These are phyloP conservation scores for Fusarium compactum DNA, from an alignment of 2,329 filamentous ascomycete species.

Conservation along the genomic window DNA sequence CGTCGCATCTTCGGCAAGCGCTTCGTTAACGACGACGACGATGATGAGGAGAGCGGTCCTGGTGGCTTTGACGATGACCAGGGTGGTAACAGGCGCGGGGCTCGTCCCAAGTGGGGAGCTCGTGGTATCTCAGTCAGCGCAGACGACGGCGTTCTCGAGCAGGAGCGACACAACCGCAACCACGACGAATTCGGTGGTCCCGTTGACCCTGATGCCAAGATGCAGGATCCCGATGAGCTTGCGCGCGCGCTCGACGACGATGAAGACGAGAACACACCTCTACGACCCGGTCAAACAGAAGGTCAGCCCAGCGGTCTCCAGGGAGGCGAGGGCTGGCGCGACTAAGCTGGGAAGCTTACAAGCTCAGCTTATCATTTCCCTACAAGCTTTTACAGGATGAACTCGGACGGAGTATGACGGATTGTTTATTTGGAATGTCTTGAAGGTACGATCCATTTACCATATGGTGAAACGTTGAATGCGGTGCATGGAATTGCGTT, in stretches of 20 bases:
- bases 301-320: slow-evolving; percentile 56
- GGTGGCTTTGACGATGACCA: slow-evolving; percentile 58
- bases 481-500: slow-evolving; percentile 1
- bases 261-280: slow-evolving; percentile 56
- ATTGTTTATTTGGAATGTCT: slow-evolving; percentile 37
- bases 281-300: slow-evolving; percentile 47
- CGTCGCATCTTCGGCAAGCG: slow-evolving; percentile 78
- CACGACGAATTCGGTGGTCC: slow-evolving; percentile 60
- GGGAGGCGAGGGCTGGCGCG: slow-evolving; percentile 62
- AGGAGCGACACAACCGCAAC: slow-evolving; percentile 61
- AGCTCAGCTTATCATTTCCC: slow-evolving; percentile 5
- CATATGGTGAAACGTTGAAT: slow-evolving; percentile 5
- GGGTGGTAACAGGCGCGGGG: slow-evolving; percentile 46
- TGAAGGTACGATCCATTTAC: slow-evolving; percentile 6
- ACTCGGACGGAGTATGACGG: slow-evolving; percentile 38
- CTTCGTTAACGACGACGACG: slow-evolving; percentile 60
- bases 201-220: slow-evolving; percentile 72
- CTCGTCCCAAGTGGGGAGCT: slow-evolving; percentile 70
- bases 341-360: slow-evolving; percentile 42
- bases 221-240: slow-evolving; percentile 75
- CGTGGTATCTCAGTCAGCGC: slow-evolving; percentile 75
- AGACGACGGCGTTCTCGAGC: slow-evolving; percentile 69
- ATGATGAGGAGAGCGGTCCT: slow-evolving; percentile 71
- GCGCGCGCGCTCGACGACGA: slow-evolving; percentile 70
- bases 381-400: slow-evolving; percentile 19